phyloP scores from a whole-genome alignment of 345 rosid species.

The Eucalyptus tenuipes region DNA sequence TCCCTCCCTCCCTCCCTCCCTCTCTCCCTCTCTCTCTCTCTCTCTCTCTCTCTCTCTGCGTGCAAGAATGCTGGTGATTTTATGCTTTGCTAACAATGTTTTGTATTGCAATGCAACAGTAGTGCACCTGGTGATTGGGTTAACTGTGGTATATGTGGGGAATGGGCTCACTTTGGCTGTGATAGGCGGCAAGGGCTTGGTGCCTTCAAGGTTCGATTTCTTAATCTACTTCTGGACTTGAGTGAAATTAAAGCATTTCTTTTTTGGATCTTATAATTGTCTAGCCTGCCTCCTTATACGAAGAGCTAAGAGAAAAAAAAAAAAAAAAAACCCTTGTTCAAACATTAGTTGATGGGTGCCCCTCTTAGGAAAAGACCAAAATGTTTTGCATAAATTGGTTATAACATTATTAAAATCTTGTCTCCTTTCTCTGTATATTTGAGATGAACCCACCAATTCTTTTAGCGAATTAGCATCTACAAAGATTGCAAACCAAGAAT shows the following conservation, averaged over 20 bases:
- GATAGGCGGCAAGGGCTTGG: constrained; percentile 97
- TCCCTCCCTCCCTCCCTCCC: neutral
- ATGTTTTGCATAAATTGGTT: neutral
- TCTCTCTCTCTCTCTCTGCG: neutral
- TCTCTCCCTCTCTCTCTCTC: neutral
- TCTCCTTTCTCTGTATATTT: neutral
- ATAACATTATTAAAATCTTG: neutral
- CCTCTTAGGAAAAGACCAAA: neutral
- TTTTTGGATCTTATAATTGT: neutral
- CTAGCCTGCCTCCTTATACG: neutral
- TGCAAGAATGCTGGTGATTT: neutral
- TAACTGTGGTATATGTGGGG: constrained; percentile 95
- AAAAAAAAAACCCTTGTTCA: too few relatives aligned
- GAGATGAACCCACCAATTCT: neutral
- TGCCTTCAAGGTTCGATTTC: constrained; percentile 70
- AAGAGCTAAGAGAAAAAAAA: neutral
- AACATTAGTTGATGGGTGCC: neutral
- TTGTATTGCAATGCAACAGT: constrained; percentile 37
- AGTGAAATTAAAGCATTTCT: neutral
- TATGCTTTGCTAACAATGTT: neutral
- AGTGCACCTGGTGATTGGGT: constrained; percentile 99
- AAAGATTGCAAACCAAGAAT: neutral
- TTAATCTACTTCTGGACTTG: neutral
- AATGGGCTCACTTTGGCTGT: constrained; percentile 99
- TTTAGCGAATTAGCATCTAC: neutral